Evolutionary conservation across 176 grass and related monocot species (phyloP).

Genomic region (sorghum (Sorghum bicolor)): DNA sequence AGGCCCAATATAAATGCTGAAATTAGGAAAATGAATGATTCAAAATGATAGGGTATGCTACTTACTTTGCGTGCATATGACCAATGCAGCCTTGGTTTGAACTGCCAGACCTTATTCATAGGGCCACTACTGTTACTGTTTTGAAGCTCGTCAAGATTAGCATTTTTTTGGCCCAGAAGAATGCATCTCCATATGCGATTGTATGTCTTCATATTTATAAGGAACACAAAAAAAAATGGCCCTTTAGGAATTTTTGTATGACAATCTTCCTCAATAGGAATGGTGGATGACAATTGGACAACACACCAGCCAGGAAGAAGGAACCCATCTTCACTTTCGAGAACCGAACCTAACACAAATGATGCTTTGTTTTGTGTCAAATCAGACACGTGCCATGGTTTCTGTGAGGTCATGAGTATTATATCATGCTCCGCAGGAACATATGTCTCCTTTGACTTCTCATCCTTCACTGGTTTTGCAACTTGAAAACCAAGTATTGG

Average conservation of each 20-base stretch:
- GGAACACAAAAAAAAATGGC: neutral
- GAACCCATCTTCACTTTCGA: neutral
- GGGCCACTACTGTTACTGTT: neutral
- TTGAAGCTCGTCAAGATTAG: neutral
- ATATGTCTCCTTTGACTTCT: conserved; percentile 16
- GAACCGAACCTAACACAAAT: conserved; percentile 26
- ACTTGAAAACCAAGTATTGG: conserved; percentile 7
- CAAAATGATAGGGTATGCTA: neutral
- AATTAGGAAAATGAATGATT: neutral
- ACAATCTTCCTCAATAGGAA: neutral
- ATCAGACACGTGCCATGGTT: conserved; percentile 23
- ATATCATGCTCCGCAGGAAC: conserved; percentile 36
- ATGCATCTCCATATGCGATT: conserved; percentile 19
- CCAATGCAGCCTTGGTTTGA: conserved; percentile 13
- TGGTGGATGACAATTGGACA: neutral
- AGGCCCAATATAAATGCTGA: neutral
- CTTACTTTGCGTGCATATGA: neutral
- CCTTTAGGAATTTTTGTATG: neutral
- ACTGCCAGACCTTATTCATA: neutral
- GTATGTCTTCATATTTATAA: conserved; percentile 7
- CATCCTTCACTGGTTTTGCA: neutral
- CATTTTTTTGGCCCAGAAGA: neutral
- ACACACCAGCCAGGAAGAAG: neutral
- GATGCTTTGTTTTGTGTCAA: conserved; percentile 3
- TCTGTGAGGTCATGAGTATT: conserved; percentile 32